Evolutionary conservation across 1,284 basidiomycete species (phyloP), one percentile per base, ranked within the genome.

Genomic region (Microbotryomycetes sp.): DNA sequence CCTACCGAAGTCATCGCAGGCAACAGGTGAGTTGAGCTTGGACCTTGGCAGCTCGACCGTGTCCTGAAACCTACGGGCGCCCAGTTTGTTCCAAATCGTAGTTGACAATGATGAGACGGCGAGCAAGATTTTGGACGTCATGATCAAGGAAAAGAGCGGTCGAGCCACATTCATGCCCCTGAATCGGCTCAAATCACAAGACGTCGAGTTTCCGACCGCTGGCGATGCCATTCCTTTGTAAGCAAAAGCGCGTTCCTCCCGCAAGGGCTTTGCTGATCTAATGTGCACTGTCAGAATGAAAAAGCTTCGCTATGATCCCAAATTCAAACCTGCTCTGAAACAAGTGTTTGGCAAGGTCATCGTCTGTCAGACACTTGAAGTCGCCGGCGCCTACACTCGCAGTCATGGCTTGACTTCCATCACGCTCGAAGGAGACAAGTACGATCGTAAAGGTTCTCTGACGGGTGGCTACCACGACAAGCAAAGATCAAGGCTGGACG

Each of bases 311-410:
- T 98, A 86, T 72, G 86, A 93, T 66, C 78, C 78, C 2, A 75
- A 75, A 18, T 87, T 87, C 72, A 79, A 81, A 46, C 87, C 89
- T 67, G 96, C 96, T 0, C 91, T 98, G 76, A 85, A 93, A 73
- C 94, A 97, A 74, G 91, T 98, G n/a, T 99, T 99, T 71, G 92
- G 92, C 31, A 91, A 91, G 75, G 97, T 92, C 0, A 91, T 94
- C 75, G 89, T 99, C 41, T 97, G 94, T 74, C 83, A 87, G 31
- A 90, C 94, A 72, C 83, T 99, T 59, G 86, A 87, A 11, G 87
- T 93, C 68, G 94, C 92, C 7, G 88, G 91, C 4, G 88, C 90
- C 5, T 98, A 97, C 75, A 91, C 94, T 52, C 88, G 94, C 73
- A 89, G 86, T 70, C 91, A 97, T 73, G 86, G 86, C 4, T 86